Percentiles rank a stretch among this genome's conserved stretches.
phyloP scores from a whole-genome alignment of 495 filamentous ascomycete genomes.

The Apiosordaria backusii region DNA sequence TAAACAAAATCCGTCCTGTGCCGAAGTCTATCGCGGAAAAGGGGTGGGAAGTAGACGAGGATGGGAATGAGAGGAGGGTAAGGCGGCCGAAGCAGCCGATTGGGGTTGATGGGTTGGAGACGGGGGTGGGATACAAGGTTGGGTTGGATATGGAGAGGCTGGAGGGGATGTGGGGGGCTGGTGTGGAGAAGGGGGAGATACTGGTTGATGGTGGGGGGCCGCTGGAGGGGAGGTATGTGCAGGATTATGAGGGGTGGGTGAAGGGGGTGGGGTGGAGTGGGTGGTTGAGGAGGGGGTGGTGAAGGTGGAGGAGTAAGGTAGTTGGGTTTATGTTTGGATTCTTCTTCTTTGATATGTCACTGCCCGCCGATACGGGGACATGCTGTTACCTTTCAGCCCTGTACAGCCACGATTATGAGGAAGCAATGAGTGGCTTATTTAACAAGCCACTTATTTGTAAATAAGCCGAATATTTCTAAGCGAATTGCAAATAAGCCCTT shows the following conservation, averaged over 20 bases:
- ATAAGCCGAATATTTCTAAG: too few relatives aligned
- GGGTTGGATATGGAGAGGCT: not conserved
- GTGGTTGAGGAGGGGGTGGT: not conserved
- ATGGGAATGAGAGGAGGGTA: not conserved
- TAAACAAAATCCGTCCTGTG: not conserved
- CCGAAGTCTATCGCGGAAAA: not conserved
- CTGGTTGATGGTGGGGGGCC: not conserved
- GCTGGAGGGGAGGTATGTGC: not conserved
- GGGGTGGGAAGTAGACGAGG: not conserved
- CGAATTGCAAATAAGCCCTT: too few relatives aligned
- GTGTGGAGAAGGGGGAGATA: not conserved
- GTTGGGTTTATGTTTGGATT: not conserved
- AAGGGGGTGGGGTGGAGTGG: not conserved
- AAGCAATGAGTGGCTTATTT: too few relatives aligned
- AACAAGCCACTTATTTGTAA: too few relatives aligned
- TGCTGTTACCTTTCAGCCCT: too few relatives aligned
- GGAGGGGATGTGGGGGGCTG: not conserved
- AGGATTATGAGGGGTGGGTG: slow-evolving; percentile 1
- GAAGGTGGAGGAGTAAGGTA: not conserved
- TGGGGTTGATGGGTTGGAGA: not conserved
- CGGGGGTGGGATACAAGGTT: not conserved
- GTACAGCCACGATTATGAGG: too few relatives aligned
- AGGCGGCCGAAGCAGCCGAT: not conserved
- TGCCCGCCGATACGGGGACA: too few relatives aligned
- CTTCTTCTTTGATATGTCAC: too few relatives aligned